Evolutionary conservation across 495 filamentous ascomycete genomes (phyloP), one percentile per base, ranked within the genome.

Genomic region (Xylaria nigripes): DNA sequence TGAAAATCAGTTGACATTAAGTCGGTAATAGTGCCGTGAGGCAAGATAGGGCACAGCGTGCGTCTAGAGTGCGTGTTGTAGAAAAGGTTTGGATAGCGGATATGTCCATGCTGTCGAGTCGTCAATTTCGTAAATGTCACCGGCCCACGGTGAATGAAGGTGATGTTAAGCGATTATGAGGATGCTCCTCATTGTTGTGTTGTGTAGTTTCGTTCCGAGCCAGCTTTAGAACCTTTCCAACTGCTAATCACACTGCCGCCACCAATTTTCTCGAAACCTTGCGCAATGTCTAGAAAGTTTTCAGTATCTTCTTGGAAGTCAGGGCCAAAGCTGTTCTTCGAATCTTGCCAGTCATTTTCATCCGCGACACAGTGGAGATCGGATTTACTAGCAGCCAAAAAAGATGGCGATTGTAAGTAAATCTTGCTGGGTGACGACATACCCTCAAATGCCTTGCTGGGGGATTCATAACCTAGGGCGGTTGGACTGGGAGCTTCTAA

Each of bases 211-310:
- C 72, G 74, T 53, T 67, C 65, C 19, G 76, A 57, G 19, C 49
- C 53, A 19, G 71, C 65, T 57, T 71, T 76, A 27, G 64, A 59
- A 55, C 45, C 24, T 60, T 73, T 51, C 55, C 58, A 42, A 50
- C 61, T 36, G 34, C 57, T 18, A 57, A 67, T 38, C 51, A 62
- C 8, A 60, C 52, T 53, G 67, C 72, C 54, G 16, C 56, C 59
- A 51, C 89, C 89, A 68, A 95, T 96, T 68, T 89, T 90, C 67
- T 89, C 85, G 61, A 96, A 95, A 6, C 89, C 90, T 65, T 90
- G 86, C 48, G 91, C 76, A 51, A 97, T 84, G 68, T 96, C 90
- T 43, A 94, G 76, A 29, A 81, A 78, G 48, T 87, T 86, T 29
- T 73, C 73, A 3, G 75, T 64, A 46, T 82, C 81, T 40, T 89